Evolutionary conservation across 345 rosid genomes (phyloP), one percentile per base, ranked within the genome.

Genomic region (Draba incana): DNA sequence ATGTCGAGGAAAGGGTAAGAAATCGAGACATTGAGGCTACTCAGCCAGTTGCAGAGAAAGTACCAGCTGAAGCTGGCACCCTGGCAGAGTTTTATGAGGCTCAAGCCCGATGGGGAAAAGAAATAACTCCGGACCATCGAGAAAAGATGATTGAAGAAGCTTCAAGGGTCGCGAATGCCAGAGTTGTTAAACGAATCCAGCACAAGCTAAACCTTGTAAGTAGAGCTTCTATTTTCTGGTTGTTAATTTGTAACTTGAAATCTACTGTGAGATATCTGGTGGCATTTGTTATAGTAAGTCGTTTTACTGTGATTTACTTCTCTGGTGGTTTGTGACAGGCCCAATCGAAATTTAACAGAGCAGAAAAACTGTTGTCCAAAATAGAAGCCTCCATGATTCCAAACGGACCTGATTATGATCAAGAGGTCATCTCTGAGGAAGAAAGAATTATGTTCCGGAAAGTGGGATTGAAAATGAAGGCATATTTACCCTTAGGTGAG

Each of bases 11-110:
- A 82, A 86, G 80, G 69, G 81, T 83, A 52, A 84, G 95, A 58
- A 71, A 9, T 49, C 77, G 72, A 57, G 84, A 67, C 42, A 57
- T 80, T 66, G 87, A 80, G 65, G 83, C 81, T 67, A 68, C 68
- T 70, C 76, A 81, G 64, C 81, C 87, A 28, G 79, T 76, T 67
- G 84, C 73, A 71, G 80, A 68, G 41, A 79, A 81, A 68, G 87
- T 79, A 52, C 79, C 78, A 58, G 86, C 83, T 2, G 92, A 77
- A 73, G 97, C 90, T 67, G 99, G 99, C 68, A 86, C 97, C 38
- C 81, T 94, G 77, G 93, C 97, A 10, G 99, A 94, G 80, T 94
- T 94, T 84, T 89, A 90, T 70, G 92, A 94, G 84, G 97, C 96
- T 81, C 95, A 91, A 83, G 83, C 96, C 7, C 84, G 88, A 41